phyloP scores from a whole-genome alignment of 2,329 filamentous ascomycete genomes.

The Plenodomus biglobosus region DNA sequence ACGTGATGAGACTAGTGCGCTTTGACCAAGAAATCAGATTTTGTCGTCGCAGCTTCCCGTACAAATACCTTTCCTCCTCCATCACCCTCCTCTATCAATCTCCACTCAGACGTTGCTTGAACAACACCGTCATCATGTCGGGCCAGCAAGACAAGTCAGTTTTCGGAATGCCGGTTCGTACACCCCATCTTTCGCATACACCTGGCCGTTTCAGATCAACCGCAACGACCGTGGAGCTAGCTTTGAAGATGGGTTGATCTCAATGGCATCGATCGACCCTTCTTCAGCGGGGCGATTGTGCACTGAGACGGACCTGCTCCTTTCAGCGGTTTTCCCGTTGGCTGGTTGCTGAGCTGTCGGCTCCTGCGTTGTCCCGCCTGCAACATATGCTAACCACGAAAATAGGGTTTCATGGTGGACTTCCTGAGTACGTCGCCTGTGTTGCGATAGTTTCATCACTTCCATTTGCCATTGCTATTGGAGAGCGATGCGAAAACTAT shows the following conservation, averaged over 20 bases:
- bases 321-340: conserved; percentile 20
- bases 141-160: conserved; percentile 26
- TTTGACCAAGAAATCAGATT: conserved; percentile 29
- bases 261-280: conserved; percentile 30
- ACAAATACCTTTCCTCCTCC: conserved; percentile 29
- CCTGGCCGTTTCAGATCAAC: conserved; percentile 21
- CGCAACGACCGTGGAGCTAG: conserved; percentile 12
- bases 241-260: conserved; percentile 26
- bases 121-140: conserved; percentile 14
- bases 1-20: conserved; percentile 21
- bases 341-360: conserved; percentile 17
- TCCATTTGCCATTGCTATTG: conserved; percentile 27
- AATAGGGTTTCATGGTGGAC: conserved; percentile 90
- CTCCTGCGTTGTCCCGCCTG: conserved; percentile 17
- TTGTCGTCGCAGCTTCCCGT: conserved; percentile 21
- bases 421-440: conserved; percentile 84
- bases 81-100: conserved; percentile 20
- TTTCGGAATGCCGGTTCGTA: conserved; percentile 52
- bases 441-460: conserved; percentile 20
- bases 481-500: conserved; percentile 11
- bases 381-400: conserved; percentile 30
- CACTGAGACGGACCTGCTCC: conserved; percentile 22
- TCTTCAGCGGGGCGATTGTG: conserved; percentile 17
- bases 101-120: conserved; percentile 16
- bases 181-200: conserved; percentile 11